phyloP scores from a whole-genome alignment of 805 yeast species.

The Maudiozyma pseudohumilis region DNA sequence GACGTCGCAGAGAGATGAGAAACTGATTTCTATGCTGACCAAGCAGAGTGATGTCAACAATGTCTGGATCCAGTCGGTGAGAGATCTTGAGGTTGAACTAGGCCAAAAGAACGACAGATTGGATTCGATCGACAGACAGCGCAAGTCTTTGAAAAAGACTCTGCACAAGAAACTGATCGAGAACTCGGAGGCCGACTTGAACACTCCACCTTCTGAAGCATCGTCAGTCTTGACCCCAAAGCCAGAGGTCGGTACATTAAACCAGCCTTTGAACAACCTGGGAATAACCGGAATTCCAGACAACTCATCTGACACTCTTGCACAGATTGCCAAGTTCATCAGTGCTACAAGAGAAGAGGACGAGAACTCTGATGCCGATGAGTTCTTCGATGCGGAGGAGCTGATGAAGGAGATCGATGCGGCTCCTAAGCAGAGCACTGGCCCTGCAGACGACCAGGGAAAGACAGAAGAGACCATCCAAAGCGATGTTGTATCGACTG shows the following conservation, averaged over 20 bases:
- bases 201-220: conserved; percentile 7
- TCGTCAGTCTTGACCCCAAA: not conserved
- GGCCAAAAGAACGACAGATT: conserved; percentile 50
- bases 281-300: not conserved
- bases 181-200: conserved; percentile 24
- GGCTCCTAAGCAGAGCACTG: not conserved
- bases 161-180: conserved; percentile 28
- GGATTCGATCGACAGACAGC: conserved; percentile 51
- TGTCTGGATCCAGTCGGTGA: conserved; percentile 67
- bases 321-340: conserved; percentile 22
- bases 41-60: conserved; percentile 62
- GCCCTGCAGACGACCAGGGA: not conserved
- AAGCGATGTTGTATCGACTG: not conserved
- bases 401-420: conserved; percentile 14
- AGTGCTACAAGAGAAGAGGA: conserved; percentile 19
- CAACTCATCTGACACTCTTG: conserved; percentile 11
- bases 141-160: conserved; percentile 46
- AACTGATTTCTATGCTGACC: conserved; percentile 38
- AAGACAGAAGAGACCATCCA: not conserved
- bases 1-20: conserved; percentile 33
- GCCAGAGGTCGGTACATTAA: not conserved
- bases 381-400: conserved; percentile 71
- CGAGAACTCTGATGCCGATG: conserved; percentile 38
- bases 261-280: too few relatives aligned
- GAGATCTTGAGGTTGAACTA: conserved; percentile 59